These are phyloP conservation scores for Carex parvula DNA, from an alignment of 176 grass and related monocot species.

Conservation along the genomic window DNA sequence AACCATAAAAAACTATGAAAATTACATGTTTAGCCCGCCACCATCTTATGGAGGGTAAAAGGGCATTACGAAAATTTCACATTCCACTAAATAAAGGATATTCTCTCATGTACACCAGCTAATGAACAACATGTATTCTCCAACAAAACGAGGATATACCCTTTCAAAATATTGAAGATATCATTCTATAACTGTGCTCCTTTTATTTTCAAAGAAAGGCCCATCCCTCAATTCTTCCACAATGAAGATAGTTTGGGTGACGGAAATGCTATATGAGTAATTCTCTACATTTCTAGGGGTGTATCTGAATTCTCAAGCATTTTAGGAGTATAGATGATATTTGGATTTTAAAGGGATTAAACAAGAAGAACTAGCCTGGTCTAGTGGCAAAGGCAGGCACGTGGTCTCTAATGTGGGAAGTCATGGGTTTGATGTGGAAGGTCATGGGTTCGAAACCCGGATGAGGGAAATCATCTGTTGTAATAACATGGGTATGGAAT, in stretches of 20 bases:
- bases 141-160: neutral
- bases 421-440: too few relatives aligned
- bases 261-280: neutral
- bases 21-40: neutral
- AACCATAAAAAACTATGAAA: neutral
- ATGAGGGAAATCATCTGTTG: too few relatives aligned
- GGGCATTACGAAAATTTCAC: neutral
- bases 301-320: neutral
- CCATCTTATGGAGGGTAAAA: neutral
- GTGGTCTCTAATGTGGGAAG: too few relatives aligned
- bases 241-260: neutral
- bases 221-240: neutral
- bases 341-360: neutral
- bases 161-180: neutral
- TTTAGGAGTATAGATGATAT: neutral
- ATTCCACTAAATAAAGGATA: neutral
- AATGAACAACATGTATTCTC: neutral
- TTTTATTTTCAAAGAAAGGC: neutral
- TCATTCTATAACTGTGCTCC: neutral
- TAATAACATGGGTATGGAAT: too few relatives aligned
- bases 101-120: neutral
- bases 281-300: neutral
- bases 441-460: too few relatives aligned
- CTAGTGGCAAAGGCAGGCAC: too few relatives aligned
- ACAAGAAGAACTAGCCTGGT: too few relatives aligned